phyloP scores from a whole-genome alignment of 2,329 filamentous ascomycete genomes.

The Penicillium expansum region DNA sequence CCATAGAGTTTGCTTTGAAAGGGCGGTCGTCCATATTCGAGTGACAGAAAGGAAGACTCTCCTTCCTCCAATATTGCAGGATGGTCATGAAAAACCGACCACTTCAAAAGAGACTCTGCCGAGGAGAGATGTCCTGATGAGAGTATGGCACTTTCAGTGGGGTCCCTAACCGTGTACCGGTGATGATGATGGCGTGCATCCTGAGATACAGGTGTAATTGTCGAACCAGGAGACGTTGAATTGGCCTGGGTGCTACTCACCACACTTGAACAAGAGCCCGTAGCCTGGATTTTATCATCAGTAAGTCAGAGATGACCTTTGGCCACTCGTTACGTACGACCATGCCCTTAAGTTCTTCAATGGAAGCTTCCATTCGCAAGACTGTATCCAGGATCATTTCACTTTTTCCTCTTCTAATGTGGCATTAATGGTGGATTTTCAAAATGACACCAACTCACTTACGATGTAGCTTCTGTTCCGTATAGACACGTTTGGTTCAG shows the following conservation, averaged over 20 bases:
- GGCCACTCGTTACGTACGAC: not conserved
- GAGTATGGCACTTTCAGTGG: slow-evolving; percentile 7
- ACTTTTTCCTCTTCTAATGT: slow-evolving; percentile 3
- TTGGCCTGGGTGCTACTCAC: not conserved
- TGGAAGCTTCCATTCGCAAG: slow-evolving; percentile 7
- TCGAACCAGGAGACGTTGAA: not conserved
- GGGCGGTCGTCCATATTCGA: not conserved
- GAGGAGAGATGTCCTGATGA: slow-evolving; percentile 10
- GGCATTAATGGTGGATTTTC: not conserved
- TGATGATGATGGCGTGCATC: slow-evolving; percentile 3
- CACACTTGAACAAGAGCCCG: not conserved
- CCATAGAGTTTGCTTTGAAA: slow-evolving; percentile 4
- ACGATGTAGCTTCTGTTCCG: slow-evolving; percentile 9
- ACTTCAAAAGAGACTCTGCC: slow-evolving; percentile 8
- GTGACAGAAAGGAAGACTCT: slow-evolving; percentile 1
- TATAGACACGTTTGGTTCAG: slow-evolving; percentile 5
- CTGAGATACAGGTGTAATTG: not conserved
- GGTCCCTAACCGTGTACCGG: not conserved
- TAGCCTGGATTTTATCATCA: not conserved
- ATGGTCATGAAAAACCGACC: slow-evolving; percentile 4
- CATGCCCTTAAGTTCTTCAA: slow-evolving; percentile 8
- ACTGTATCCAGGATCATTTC: slow-evolving; percentile 12
- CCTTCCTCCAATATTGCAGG: slow-evolving; percentile 1
- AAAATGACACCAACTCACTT: not conserved
- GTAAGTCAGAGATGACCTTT: not conserved